A percentile compares a stretch with the other conserved stretches of the same genome.
phyloP scores from a whole-genome alignment of 2,329 filamentous ascomycete species.

The Colletotrichum noveboracense region DNA sequence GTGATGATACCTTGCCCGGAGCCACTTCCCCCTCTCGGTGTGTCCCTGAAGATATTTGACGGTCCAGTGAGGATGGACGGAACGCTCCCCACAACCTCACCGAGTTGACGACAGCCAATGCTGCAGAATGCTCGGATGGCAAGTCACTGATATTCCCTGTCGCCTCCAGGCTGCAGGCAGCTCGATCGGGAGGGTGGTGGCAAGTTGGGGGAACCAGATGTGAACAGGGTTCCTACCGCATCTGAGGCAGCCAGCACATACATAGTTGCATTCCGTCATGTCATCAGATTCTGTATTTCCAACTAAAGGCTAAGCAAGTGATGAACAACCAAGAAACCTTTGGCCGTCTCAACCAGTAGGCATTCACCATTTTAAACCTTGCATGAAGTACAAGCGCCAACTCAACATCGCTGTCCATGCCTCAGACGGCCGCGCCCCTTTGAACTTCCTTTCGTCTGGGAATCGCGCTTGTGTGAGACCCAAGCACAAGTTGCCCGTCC shows the following conservation, averaged over 20 bases:
- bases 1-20: background rate
- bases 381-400: slow-evolving; percentile 4
- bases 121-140: background rate
- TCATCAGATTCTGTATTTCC: background rate
- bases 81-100: slow-evolving; percentile 17
- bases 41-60: background rate
- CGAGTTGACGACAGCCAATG: slow-evolving; percentile 13
- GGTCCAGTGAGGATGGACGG: background rate
- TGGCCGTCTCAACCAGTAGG: background rate
- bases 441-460: background rate
- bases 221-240: background rate
- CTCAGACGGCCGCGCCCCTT: background rate
- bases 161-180: background rate
- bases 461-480: background rate
- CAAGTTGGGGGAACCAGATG: background rate
- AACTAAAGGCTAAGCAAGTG: background rate
- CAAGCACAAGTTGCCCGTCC: background rate
- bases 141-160: background rate
- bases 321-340: background rate
- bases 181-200: background rate
- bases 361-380: background rate
- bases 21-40: background rate
- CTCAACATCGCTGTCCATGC: background rate
- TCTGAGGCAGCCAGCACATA: background rate
- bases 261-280: background rate